Base-by-base conservation (phyloP, 768 basidiomycete genomes). In the Lactarius tabidus region DNA sequence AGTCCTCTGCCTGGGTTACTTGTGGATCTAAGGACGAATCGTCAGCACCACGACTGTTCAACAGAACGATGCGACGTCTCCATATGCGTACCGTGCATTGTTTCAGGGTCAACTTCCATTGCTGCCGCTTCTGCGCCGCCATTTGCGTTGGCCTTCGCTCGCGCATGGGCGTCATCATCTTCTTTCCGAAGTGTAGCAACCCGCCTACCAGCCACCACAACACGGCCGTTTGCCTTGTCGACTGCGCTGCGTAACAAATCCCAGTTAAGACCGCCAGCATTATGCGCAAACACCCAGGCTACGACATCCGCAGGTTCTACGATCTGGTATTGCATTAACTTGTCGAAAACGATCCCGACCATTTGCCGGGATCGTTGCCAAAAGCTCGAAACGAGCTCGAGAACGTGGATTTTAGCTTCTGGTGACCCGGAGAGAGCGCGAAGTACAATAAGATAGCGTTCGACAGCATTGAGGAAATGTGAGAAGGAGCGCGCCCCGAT, bases 271-370 rank as follows among this genome's bases (percentile, higher is more conserved):
- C 85, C 79, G 29, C 76, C 77, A 10, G 79, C 79, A 23, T 83
- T 82, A 65, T 85, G 82, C 57, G 78, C 73, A 75, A 98, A 96
- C 20, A 89, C 85, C 90, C 91, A 96, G 4, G 78, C 79, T 60
- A 97, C 88, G 10, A 98, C 89, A 69, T 99, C 95, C 18, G 87
- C 86, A 0, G 95, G 93, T 70, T 98, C 95, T 45, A 98, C 89
- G 63, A 98, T 91, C 73, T 97, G 95, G 76, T 99, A 99, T 74
- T 98, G 96, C 86, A 98, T 91, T 60, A 98, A 79, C 78, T 99
- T 99, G 80, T 98, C 97, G 67, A 96, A 89, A 9, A 98, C 94
- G 72, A 99, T 95, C 18, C 83, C 82, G 55, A 95, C 80, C 86
- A 95, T 93, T 71, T 98, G 95, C 35, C 84, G 79, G 72, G 90